Evolutionary conservation across 805 yeast genomes (phyloP), one percentile per base, ranked within the genome.

Genomic region (Priceomyces melissophilus): DNA sequence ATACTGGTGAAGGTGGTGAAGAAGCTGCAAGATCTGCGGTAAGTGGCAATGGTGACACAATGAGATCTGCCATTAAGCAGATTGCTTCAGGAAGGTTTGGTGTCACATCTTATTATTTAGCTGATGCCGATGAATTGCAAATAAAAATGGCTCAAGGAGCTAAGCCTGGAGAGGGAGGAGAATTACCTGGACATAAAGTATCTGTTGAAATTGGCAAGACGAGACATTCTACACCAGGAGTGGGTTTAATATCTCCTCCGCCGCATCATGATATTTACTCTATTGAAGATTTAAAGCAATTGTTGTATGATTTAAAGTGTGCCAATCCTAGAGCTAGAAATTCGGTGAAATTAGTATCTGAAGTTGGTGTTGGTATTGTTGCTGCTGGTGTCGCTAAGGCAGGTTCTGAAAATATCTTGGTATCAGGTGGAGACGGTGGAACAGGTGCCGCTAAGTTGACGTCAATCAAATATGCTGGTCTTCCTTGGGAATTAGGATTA

Each of bases 91-190:
- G 97, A 53, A 79, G 99, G 67, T 91, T 91, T 58, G 99, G 99
- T 74, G 99, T 91, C 38, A 91, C 99, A 3, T 88, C 97, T 2
- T 80, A 84, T 67, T 91, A 93, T 64, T 74, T 91, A 55, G 81
- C 96, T 29, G 98, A 91, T 68, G 96, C 98, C 32, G 98, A 91
- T 57, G 98, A 91, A 71, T 80, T 91, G 48, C 99, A 91, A 69
- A 93, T 91, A 65, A 91, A 91, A 71, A 89, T 91, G 90, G 98
- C 98, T 8, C 99, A 91, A 70, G 98, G 99, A 70, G 99, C 99
- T 41, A 91, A 91, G 69, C 98, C 98, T 9, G 99, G 98, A 72
- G 98, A 93, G 74, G 99, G 99, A 76, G 99, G 99, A 76, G 98
- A 93, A 67, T 75, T 89, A 52, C 96, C 96, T 29, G 96, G 96